Percentiles rank a stretch among this genome's conserved stretches.
phyloP scores from a whole-genome alignment of 805 yeast species.

The Candida pseudofarinosa region DNA sequence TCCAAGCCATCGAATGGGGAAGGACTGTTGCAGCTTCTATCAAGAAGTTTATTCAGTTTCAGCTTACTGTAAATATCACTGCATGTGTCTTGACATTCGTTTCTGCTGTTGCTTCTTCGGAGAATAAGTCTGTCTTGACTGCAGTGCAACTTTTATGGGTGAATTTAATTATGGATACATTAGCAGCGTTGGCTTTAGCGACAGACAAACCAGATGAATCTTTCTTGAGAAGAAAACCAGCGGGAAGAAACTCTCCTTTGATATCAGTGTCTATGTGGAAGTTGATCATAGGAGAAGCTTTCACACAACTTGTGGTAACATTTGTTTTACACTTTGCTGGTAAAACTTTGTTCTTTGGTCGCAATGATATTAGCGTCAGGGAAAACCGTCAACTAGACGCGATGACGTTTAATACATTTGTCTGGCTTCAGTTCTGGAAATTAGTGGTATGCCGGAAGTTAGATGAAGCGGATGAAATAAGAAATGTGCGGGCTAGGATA shows the following conservation, averaged over 20 bases:
- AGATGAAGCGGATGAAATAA: conserved; percentile 77
- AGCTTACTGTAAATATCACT: conserved; percentile 91
- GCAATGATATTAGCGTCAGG: conserved; percentile 30
- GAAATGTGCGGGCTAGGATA: conserved; percentile 53
- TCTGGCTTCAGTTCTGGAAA: conserved; percentile 96
- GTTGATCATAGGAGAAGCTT: conserved; percentile 88
- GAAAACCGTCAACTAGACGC: conserved; percentile 65
- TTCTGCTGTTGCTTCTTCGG: conserved; percentile 80
- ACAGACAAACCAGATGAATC: conserved; percentile 93
- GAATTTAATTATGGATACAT: conserved; percentile 94
- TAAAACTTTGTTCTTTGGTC: conserved; percentile 43
- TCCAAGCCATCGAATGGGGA: conserved; percentile 98
- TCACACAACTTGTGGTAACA: conserved; percentile 74
- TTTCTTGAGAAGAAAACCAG: conserved; percentile 76
- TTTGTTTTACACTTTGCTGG: conserved; percentile 83
- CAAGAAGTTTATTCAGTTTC: conserved; percentile 94
- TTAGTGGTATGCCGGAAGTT: conserved; percentile 85
- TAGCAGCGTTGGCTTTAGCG: conserved; percentile 96
- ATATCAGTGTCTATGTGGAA: conserved; percentile 96
- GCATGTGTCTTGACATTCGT: conserved; percentile 95
- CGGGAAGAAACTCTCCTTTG: conserved; percentile 72
- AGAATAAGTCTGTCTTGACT: conserved; percentile 82
- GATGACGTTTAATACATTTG: conserved; percentile 91
- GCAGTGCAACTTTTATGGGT: conserved; percentile 98
- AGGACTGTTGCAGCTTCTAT: conserved; percentile 93